phyloP scores from a whole-genome alignment of 306 rosid species.

The Ormosia semicastrata region DNA sequence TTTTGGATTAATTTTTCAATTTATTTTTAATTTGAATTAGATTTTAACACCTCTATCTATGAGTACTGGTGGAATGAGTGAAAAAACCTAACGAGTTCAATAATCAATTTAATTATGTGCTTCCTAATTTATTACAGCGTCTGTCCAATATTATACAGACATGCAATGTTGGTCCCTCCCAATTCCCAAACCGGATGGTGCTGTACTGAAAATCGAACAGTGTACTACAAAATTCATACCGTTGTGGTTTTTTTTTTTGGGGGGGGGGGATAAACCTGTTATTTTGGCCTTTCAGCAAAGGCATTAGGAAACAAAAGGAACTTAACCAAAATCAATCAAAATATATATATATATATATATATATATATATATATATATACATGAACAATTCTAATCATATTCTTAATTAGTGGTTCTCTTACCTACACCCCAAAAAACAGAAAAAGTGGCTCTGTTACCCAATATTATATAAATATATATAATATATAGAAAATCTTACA shows the following conservation, averaged over 20 bases:
- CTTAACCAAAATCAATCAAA: background rate
- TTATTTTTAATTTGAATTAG: no score
- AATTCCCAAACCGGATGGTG: background rate
- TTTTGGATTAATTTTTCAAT: no score
- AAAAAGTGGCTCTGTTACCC: no score
- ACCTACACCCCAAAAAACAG: background rate
- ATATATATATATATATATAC: background rate
- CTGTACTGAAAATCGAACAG: background rate
- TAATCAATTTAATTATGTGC: background rate
- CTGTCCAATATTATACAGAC: background rate
- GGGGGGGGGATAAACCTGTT: background rate
- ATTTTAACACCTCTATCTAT: no score
- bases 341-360: background rate
- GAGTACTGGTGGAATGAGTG: background rate
- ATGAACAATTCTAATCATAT: background rate
- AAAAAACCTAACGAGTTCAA: background rate
- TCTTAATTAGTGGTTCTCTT: background rate
- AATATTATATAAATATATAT: background rate
- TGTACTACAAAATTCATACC: background rate
- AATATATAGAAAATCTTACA: background rate
- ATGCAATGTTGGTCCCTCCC: background rate
- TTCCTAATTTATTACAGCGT: conserved; percentile 10
- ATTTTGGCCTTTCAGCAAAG: background rate
- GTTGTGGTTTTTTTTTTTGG: no score
- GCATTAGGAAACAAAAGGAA: background rate